phyloP scores from a whole-genome alignment of 2,329 filamentous ascomycete species.

The Ascochyta viciae-villosae region DNA sequence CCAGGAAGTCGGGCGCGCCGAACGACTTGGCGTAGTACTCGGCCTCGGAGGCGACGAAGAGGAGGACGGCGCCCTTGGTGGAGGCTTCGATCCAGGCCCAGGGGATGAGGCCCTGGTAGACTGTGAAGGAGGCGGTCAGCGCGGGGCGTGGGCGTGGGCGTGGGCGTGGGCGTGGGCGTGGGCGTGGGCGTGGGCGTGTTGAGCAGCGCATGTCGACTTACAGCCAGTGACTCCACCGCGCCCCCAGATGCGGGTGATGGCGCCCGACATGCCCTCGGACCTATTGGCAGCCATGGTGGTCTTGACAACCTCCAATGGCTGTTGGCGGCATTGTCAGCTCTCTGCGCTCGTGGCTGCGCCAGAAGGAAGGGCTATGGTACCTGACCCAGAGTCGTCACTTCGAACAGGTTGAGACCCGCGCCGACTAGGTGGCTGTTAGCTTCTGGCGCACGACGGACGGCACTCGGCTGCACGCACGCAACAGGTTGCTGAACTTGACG shows the following conservation, averaged over 20 bases:
- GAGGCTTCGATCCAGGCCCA: conserved; percentile 98
- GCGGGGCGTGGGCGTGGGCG: conserved; percentile 62
- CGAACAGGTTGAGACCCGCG: conserved; percentile 94
- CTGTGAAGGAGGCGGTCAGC: conserved; percentile 57
- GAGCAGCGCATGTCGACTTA: conserved; percentile 87
- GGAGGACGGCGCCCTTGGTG: conserved; percentile 97
- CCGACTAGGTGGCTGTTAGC: conserved; percentile 64
- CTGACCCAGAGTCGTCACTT: conserved; percentile 76
- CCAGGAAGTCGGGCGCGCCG: conserved; percentile 85
- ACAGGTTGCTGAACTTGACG: conserved; percentile 98
- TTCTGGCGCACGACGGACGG: background rate
- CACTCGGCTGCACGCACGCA: conserved; percentile 61
- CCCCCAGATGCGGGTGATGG: conserved; percentile 87
- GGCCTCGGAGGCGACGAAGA: conserved; percentile 98
- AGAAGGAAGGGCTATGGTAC: conserved; percentile 38
- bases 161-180: conserved; percentile 46
- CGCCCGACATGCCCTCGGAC: conserved; percentile 81
- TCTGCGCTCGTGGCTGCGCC: background rate
- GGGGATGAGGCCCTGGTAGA: conserved; percentile 99
- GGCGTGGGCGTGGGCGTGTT: conserved; percentile 59
- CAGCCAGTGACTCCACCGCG: conserved; percentile 94
- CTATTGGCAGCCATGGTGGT: conserved; percentile 99
- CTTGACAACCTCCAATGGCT: conserved; percentile 98
- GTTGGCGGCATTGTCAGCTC: conserved; percentile 60
- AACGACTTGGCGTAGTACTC: conserved; percentile 88